A percentile compares a stretch with the other conserved stretches of the same genome.
These are phyloP conservation scores for Pascua guehoae DNA, from an alignment of 1,284 basidiomycete genomes.

Conservation along the genomic window DNA sequence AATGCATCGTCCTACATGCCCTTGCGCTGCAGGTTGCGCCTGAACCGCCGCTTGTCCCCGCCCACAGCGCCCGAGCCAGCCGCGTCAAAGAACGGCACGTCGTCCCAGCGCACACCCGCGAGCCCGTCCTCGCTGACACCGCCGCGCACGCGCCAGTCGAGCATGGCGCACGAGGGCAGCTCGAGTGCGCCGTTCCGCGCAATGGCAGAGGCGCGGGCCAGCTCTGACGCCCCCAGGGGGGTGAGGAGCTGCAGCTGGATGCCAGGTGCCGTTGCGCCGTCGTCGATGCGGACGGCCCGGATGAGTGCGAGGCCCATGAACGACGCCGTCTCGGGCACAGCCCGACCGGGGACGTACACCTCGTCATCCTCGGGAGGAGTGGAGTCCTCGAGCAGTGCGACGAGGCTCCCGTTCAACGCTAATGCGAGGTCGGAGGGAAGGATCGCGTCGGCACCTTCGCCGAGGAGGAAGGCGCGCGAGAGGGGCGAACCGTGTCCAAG, in stretches of 20 bases:
- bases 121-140: slow-evolving; percentile 40
- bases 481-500: slow-evolving; percentile 53
- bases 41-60: slow-evolving; percentile 65
- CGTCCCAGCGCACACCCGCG: slow-evolving; percentile 57
- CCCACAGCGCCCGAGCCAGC: slow-evolving; percentile 58
- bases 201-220: slow-evolving; percentile 55
- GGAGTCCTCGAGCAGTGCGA: slow-evolving; percentile 60
- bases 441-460: slow-evolving; percentile 71
- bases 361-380: slow-evolving; percentile 22
- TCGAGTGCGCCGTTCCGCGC: slow-evolving; percentile 80
- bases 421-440: slow-evolving; percentile 61
- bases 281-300: slow-evolving; percentile 54
- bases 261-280: not conserved
- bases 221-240: slow-evolving; percentile 57
- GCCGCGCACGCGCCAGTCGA: slow-evolving; percentile 60
- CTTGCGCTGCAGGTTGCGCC: slow-evolving; percentile 84
- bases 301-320: slow-evolving; percentile 71
- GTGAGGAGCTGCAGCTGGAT: slow-evolving; percentile 63
- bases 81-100: slow-evolving; percentile 79
- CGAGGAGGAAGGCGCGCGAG: slow-evolving; percentile 62
- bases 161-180: slow-evolving; percentile 78
- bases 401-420: slow-evolving; percentile 76
- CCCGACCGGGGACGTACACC: slow-evolving; percentile 58
- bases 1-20: slow-evolving; percentile 38
- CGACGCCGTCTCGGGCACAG: slow-evolving; percentile 57